Conservation (phyloP, 116 monocot genomes). For the Posidonia oceanica region DNA sequence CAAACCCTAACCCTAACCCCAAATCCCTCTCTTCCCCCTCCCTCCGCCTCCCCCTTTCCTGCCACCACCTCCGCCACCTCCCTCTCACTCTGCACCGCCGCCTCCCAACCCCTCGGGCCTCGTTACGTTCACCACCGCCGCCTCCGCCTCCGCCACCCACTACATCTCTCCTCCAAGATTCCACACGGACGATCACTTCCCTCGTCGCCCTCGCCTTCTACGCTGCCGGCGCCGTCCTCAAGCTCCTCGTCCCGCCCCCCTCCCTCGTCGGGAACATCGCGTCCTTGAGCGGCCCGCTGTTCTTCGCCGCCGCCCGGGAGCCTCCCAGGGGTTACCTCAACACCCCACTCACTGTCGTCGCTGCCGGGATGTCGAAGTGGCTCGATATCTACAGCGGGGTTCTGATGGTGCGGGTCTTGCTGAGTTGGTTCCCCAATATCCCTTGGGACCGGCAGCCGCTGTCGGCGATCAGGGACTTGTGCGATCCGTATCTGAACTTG, state of each 20-base stretch:
- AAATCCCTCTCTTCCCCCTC: slow-evolving; percentile 3
- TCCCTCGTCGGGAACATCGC: background rate
- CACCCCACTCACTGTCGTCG: slow-evolving; percentile 27
- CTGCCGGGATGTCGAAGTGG: slow-evolving; percentile 24
- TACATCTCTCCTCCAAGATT: too few relatives aligned
- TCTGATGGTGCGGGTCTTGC: slow-evolving; percentile 14
- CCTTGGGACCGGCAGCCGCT: slow-evolving; percentile 27
- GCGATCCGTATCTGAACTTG: slow-evolving; percentile 27
- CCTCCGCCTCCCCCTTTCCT: background rate
- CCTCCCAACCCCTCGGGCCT: background rate
- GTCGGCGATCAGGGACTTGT: slow-evolving; percentile 27
- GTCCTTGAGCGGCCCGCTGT: slow-evolving; percentile 11
- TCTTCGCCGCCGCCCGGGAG: slow-evolving; percentile 19
- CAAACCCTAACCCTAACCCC: background rate
- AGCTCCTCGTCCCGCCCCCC: background rate
- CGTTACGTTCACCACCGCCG: slow-evolving; percentile 7
- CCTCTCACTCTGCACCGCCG: background rate
- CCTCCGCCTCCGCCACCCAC: slow-evolving; percentile 1
- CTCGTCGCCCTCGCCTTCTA: too few relatives aligned
- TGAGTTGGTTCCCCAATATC: slow-evolving; percentile 34
- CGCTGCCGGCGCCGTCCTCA: too few relatives aligned
- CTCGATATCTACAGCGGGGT: slow-evolving; percentile 28
- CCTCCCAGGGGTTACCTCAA: slow-evolving; percentile 10
- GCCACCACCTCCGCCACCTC: background rate
- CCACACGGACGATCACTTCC: too few relatives aligned